Evolutionary conservation across 768 basidiomycete species (phyloP).

Genomic region (Boletus insuetus): DNA sequence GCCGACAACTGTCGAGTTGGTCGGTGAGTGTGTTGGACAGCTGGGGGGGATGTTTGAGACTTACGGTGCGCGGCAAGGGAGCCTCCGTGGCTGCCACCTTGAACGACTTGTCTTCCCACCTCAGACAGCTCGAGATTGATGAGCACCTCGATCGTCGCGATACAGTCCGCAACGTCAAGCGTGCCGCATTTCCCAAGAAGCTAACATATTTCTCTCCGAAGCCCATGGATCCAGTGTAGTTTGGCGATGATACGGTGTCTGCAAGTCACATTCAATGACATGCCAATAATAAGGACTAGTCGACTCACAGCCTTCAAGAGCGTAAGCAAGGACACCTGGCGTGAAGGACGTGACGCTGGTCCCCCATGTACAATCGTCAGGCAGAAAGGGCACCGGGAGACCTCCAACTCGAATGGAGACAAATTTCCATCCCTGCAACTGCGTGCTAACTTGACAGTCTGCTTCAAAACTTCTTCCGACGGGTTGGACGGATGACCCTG

Average conservation of each 20-base stretch:
- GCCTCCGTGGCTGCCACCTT: conserved; percentile 72
- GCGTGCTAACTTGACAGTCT: no score
- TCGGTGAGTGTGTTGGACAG: not conserved
- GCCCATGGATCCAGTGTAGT: conserved; percentile 68
- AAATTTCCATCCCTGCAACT: no score
- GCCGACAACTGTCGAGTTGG: conserved; percentile 50
- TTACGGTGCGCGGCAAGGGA: conserved; percentile 58
- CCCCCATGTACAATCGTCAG: conserved; percentile 62
- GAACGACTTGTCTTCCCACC: conserved; percentile 51
- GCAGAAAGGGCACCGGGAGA: conserved; percentile 39
- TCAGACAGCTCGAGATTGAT: conserved; percentile 48
- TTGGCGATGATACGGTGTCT: conserved; percentile 61
- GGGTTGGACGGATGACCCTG: no score
- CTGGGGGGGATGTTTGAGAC: conserved; percentile 18
- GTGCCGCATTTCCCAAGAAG: conserved; percentile 59
- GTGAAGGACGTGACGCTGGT: conserved; percentile 52
- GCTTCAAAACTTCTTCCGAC: no score
- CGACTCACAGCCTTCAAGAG: conserved; percentile 58
- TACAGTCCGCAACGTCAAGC: conserved; percentile 65
- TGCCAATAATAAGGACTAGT: not conserved
- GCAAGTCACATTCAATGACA: not conserved
- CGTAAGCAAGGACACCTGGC: conserved; percentile 42
- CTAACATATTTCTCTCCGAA: conserved; percentile 59
- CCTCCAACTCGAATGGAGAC: no score
- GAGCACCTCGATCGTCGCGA: conserved; percentile 51